Percentiles rank a stretch among this genome's conserved stretches.
phyloP scores from a whole-genome alignment of 73 alveolate species.

The Paramecium pentaurelia region DNA sequence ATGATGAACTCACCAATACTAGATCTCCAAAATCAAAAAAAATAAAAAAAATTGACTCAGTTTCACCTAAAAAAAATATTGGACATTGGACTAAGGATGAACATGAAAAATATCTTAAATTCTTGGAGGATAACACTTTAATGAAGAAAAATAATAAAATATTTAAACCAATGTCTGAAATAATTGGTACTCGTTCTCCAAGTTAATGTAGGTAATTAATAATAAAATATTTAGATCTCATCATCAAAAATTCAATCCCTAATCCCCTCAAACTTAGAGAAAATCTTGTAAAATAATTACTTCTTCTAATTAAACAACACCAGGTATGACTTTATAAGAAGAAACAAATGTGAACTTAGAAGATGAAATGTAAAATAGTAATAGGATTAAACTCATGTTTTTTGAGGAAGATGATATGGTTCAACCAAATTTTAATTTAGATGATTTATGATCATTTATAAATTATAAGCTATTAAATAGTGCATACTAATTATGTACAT shows the following conservation, averaged over 20 bases:
- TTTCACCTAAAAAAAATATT: background rate
- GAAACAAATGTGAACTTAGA: background rate
- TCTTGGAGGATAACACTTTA: background rate
- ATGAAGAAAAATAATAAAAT: constrained; percentile 6
- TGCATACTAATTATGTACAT: background rate
- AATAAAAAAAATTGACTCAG: background rate
- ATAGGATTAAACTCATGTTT: background rate
- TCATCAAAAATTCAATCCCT: constrained; percentile 3
- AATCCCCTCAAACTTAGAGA: background rate
- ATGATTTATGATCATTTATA: background rate
- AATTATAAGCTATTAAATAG: background rate
- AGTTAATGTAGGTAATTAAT: background rate
- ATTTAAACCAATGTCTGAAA: constrained; percentile 20
- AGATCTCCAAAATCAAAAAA: constrained; percentile 34
- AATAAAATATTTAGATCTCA: background rate
- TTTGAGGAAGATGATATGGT: background rate
- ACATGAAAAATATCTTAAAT: background rate
- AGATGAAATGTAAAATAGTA: background rate
- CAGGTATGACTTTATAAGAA: background rate
- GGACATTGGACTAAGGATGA: constrained; percentile 53
- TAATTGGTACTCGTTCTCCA: constrained; percentile 38
- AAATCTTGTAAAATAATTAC: background rate
- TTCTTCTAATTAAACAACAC: background rate
- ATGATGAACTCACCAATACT: background rate
- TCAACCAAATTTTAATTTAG: background rate